Evolutionary conservation across 2,329 filamentous ascomycete genomes (phyloP), one percentile per base, ranked within the genome.

Genomic region (Trichoderma harzianum): DNA sequence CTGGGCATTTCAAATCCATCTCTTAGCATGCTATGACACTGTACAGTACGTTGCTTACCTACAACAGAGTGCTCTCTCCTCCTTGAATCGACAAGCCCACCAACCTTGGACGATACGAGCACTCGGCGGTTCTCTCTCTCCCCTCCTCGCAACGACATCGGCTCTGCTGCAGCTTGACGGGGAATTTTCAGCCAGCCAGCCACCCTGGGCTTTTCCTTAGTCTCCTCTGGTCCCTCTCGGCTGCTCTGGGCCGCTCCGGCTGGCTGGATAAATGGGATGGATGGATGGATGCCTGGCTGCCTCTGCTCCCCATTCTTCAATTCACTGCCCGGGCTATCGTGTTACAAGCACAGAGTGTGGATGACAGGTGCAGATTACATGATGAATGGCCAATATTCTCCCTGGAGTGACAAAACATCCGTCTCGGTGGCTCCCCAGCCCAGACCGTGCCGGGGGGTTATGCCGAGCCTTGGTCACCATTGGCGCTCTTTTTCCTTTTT

Each of bases 171-270:
- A 34, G 8, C 65, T 16, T 28, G 26, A 30, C 51, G 14, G 24
- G 26, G 28, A 16, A 21, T n/a, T 26, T 14, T 34, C 53, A 34
- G 36, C 34, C 55, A 68, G 32, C 53, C 34, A 32, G 21, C 47
- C 47, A 53, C 63, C 43, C 65, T 43, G 14, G 36, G n/a, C 57
- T 14, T 60, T 21, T 34, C 3, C 18, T 60, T 60, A n/a, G 28
- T 24, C 34, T 60, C 21, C 12, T 66, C 32, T n/a, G 18, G 63
- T 16, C 28, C 28, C 62, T 34, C 32, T 58, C 51, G 51, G 34
- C 30, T 63, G 39, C 68, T 64, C 47, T 39, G 39, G 47, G 60
- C 58, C 32, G 60, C 47, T 57, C 68, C 58, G 68, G 68, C 58
- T 43, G 53, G 65, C 26, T 68, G 65, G 53, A 64, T 43, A 43